Evolutionary conservation across 2,329 filamentous ascomycete genomes (phyloP).

Genomic region (Stachybotrys chartarum): DNA sequence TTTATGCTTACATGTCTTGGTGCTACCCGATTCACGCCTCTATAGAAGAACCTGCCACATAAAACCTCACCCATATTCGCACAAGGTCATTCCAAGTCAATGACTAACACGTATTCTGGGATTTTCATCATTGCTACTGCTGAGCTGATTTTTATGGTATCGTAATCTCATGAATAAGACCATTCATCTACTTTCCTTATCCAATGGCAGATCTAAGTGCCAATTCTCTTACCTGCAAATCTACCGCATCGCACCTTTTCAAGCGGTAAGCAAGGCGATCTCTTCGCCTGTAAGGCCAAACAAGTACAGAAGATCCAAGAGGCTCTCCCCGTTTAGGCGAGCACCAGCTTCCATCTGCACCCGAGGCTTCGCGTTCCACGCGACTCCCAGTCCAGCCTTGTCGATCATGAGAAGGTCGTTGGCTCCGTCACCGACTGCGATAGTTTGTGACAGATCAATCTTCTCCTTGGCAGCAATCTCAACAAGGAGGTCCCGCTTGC

Average conservation of each 20-base stretch:
- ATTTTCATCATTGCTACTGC: too few relatives aligned
- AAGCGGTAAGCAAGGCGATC: slow-evolving; percentile 11
- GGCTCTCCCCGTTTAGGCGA: slow-evolving; percentile 61
- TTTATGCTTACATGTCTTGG: neutral
- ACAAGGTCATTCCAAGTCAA: too few relatives aligned
- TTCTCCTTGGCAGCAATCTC: slow-evolving; percentile 64
- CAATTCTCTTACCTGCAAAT: neutral
- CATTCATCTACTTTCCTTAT: neutral
- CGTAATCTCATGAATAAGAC: neutral
- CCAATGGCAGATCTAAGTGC: neutral
- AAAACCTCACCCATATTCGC: too few relatives aligned
- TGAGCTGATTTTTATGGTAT: neutral
- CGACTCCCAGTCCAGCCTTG: slow-evolving; percentile 68
- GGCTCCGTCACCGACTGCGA: slow-evolving; percentile 75
- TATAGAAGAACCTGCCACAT: too few relatives aligned
- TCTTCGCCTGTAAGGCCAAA: slow-evolving; percentile 66
- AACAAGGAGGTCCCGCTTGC: slow-evolving; percentile 64
- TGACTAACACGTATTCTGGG: too few relatives aligned
- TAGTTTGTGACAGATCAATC: slow-evolving; percentile 56
- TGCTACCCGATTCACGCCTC: too few relatives aligned
- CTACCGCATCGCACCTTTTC: slow-evolving; percentile 6
- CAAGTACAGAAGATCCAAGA: slow-evolving; percentile 67
- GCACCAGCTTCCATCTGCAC: slow-evolving; percentile 73
- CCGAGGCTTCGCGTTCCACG: slow-evolving; percentile 77
- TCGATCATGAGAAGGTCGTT: slow-evolving; percentile 79